Conservation (phyloP, 2,329 filamentous ascomycete species). For the Hymenoscyphus fructigenus region DNA sequence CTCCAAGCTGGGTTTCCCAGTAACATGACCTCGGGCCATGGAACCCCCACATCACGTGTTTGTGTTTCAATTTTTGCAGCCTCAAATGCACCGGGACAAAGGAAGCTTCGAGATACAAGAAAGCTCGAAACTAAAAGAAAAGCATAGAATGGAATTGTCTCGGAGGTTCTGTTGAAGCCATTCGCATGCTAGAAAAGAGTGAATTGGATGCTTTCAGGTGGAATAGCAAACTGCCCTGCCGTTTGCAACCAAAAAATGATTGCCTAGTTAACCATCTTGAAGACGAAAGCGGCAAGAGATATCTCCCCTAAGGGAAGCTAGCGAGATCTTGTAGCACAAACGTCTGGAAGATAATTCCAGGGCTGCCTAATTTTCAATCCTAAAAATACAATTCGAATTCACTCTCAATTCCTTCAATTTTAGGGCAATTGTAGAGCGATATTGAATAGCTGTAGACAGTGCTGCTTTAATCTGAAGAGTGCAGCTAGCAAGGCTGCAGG, state of each 20-base stretch:
- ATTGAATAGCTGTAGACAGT: background rate
- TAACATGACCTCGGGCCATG: too few species aligned
- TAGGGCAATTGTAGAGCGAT: background rate
- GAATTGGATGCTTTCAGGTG: background rate
- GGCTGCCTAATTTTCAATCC: too few species aligned
- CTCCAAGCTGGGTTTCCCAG: too few species aligned
- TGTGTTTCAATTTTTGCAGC: background rate
- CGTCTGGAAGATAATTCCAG: too few species aligned
- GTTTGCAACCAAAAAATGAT: too few species aligned
- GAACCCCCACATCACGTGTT: too few species aligned
- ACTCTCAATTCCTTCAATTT: background rate
- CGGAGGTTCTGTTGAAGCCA: background rate
- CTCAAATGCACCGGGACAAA: background rate
- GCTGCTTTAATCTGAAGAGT: background rate
- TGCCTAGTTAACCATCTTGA: too few species aligned
- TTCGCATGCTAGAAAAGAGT: background rate
- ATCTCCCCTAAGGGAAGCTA: too few species aligned
- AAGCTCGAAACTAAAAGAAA: background rate
- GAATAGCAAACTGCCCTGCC: too few species aligned
- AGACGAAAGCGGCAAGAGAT: too few species aligned
- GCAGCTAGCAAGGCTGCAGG: slow-evolving; percentile 4
- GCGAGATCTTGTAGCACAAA: too few species aligned
- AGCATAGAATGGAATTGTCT: background rate
- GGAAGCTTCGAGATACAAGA: background rate
- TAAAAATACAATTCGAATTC: too few species aligned